Evolutionary conservation across 306 rosid species (phyloP), one percentile per base, ranked within the genome.

Genomic region (Begonia masoniana): DNA sequence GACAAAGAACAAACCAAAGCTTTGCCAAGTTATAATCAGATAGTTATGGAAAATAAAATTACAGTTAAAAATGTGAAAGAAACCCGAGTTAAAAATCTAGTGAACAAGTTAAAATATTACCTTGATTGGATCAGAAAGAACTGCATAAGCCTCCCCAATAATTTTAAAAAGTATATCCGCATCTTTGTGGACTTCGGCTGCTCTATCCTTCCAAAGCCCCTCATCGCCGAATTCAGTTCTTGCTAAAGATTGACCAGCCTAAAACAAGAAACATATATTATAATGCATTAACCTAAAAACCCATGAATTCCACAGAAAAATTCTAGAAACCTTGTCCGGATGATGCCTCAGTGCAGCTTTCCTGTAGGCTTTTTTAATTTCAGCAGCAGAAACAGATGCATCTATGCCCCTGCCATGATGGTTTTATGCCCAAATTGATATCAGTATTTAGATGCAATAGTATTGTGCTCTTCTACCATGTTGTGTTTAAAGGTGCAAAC

Each of bases 271-370:
- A 66, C 58, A 54, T 31, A 71, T 69, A 52, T 43, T n/a, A 24
- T 52, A 21, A 17, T 8, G 13, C 45, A 41, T 21, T 59, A 43
- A 61, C 19, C 48, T 10, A 23, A 51, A 14, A 12, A 50, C 35
- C 42, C 50, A 56, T 52, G 13, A 55, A 43, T 56, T 35, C 13
- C 67, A 4, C 26, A 23, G 61, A 63, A 50, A 43, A 31, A 31
- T 31, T 31, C 31, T 58, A 64, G 59, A 47, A 61, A 91, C 96
- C 94, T 91, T 91, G 77, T 91, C 97, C 12, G 97, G 96, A 75
- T 91, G 97, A 71, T 91, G 87, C 65, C 84, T 78, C 50, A 91
- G 97, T 63, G 97, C 97, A 73, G 97, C 97, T 83, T 85, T 91
- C 61, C 96, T 82, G 69, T 91, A 91, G 35, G 97, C 97, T 81